Conservation (phyloP, 75 land plant genomes). For the Pinus tabuliformis region DNA sequence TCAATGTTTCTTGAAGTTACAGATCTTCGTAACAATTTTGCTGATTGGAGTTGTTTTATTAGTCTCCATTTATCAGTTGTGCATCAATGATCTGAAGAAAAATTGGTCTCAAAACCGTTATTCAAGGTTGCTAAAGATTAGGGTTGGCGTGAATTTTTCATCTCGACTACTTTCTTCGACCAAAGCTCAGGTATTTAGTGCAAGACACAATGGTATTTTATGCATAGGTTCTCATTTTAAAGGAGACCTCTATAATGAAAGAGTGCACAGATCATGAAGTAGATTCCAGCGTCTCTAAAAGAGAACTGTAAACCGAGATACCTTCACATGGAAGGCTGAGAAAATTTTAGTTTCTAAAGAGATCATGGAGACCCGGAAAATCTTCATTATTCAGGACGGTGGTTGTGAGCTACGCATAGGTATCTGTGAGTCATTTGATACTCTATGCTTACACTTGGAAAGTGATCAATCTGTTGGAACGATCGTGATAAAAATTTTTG, state of each 20-base stretch:
- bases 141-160: conserved; percentile 54
- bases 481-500: too few species aligned
- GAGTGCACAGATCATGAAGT: background rate
- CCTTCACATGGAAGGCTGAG: conserved; percentile 18
- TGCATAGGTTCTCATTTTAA: conserved; percentile 44
- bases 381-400: conserved; percentile 53
- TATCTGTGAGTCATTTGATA: too few species aligned
- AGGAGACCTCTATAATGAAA: conserved; percentile 40
- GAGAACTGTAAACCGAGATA: conserved; percentile 23
- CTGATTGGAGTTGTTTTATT: conserved; percentile 6
- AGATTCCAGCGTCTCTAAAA: conserved; percentile 7
- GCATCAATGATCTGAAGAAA: conserved; percentile 42
- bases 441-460: too few species aligned
- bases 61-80: conserved; percentile 46
- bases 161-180: conserved; percentile 43
- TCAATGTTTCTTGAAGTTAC: conserved; percentile 21
- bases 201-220: conserved; percentile 46
- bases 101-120: conserved; percentile 52
- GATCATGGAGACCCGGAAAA: conserved; percentile 56
- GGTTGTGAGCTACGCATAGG: conserved; percentile 32
- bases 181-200: conserved; percentile 46
- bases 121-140: conserved; percentile 58
- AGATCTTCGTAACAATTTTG: too few species aligned
- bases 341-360: conserved; percentile 47
- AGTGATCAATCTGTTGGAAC: too few species aligned